Evolutionary conservation across 225 moss, liverwort and hornwort species (phyloP), one percentile per base, ranked within the genome.

Genomic region (Pseudisothecium myosuroides): DNA sequence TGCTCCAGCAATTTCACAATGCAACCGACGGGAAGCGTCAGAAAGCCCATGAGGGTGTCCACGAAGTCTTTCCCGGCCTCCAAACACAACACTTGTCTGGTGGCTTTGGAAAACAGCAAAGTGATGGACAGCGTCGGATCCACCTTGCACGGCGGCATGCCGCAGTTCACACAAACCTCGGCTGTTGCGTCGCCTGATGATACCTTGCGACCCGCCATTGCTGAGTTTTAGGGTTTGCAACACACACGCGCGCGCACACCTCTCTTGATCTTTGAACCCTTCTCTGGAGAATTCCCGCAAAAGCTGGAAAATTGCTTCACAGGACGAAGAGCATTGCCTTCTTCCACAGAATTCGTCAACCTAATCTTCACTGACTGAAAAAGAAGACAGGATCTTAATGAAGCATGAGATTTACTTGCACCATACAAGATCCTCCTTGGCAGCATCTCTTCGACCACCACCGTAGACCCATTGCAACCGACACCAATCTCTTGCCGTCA

Each of bases 31-130:
- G 93, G 94, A 64, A 95, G 85, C 43, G 94, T 95, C 26, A 95
- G 91, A 86, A 95, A 94, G 1, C 93, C 93, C 92, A 94, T 90
- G 45, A 94, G 82, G 28, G 90, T 93, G 77, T 94, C 94, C 36
- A 93, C 92, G 36, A 94, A 94, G 67, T 93, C 93, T 64, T 94
- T 93, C 43, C 85, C 93, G 24, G 92, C 92, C 56, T 94, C 93
- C 78, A 94, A 49, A 54, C 94, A 94, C 80, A 94, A 77, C 73
- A 94, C 94, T 83, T 92, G 94, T 81, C 87, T 89, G 52, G 92
- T 94, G 21, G 90, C 91, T 88, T 94, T 94, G 23, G 93, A 94
- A 64, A 94, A 93, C 28, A 93, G 90, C 39, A 93, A 90, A 45
- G 91, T 93, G 68, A 94, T 91, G 66, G 90, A 71, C 26, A 94